phyloP scores from a whole-genome alignment of 179 eudicot species.

The Silene vulgaris region DNA sequence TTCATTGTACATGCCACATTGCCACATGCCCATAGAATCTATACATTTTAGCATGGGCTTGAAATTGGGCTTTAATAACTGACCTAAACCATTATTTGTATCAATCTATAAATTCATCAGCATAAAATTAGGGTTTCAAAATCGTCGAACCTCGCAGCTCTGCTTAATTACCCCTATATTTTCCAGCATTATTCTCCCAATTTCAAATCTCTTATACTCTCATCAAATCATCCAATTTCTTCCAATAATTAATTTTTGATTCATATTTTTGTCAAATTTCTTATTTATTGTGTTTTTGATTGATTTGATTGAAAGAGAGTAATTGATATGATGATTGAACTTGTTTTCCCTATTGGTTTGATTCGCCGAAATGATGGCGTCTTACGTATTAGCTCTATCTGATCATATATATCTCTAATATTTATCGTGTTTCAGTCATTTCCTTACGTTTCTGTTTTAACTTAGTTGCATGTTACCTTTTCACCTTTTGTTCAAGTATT shows the following conservation, averaged over 20 bases:
- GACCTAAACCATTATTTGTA: not conserved
- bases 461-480: no score
- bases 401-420: conserved; percentile 21
- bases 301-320: not conserved
- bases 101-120: not conserved
- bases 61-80: not conserved
- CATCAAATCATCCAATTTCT: no score
- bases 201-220: no score
- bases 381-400: conserved; percentile 31
- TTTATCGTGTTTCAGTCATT: not conserved
- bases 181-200: not conserved
- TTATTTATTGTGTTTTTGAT: not conserved
- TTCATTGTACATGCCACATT: no score
- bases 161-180: not conserved
- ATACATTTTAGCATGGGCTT: not conserved
- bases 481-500: no score
- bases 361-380: conserved; percentile 31
- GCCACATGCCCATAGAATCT: no score
- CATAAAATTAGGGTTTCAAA: conserved; percentile 8
- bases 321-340: conserved; percentile 27
- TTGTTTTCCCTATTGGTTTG: conserved; percentile 34
- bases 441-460: not conserved
- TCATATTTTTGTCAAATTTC: not conserved
- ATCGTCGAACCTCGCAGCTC: not conserved
- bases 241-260: no score